phyloP scores from a whole-genome alignment of 2,329 filamentous ascomycete species.

The Neonectria neomacrospora region DNA sequence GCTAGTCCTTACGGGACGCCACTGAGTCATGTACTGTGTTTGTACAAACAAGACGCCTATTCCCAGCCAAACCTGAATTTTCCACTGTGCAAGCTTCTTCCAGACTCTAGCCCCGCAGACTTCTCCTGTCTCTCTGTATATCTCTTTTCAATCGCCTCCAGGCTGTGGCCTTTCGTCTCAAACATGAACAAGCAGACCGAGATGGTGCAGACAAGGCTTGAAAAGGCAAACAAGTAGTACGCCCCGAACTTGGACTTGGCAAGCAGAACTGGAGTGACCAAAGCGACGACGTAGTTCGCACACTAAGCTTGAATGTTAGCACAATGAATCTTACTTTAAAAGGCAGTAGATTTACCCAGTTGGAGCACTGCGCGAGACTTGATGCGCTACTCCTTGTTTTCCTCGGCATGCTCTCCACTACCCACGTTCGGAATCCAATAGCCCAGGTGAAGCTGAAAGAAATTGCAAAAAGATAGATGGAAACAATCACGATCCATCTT shows the following conservation, averaged over 20 bases:
- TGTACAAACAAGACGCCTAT: background rate
- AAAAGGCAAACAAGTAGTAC: constrained; percentile 59
- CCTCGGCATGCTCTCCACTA: constrained; percentile 66
- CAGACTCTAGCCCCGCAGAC: background rate
- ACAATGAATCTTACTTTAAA: background rate
- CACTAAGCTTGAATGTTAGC: constrained; percentile 38
- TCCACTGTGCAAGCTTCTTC: background rate
- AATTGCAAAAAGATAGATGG: constrained; percentile 61
- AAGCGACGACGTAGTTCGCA: constrained; percentile 58
- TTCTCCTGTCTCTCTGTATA: constrained; percentile 15
- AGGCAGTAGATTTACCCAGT: constrained; percentile 54
- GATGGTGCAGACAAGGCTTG: constrained; percentile 51
- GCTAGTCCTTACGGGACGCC: background rate
- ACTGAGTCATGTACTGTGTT: too few species aligned
- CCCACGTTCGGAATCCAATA: constrained; percentile 63
- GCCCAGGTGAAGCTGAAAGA: constrained; percentile 62
- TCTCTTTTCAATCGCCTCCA: constrained; percentile 52
- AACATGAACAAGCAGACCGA: constrained; percentile 54
- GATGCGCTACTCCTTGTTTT: constrained; percentile 65
- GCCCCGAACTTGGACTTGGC: constrained; percentile 54
- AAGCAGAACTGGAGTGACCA: constrained; percentile 56
- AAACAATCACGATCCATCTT: constrained; percentile 62
- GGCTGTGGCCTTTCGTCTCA: constrained; percentile 55
- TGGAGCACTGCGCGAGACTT: constrained; percentile 63
- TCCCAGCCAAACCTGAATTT: background rate